A percentile compares a stretch with the other conserved stretches of the same genome.
Conservation (phyloP, 345 rosid genomes). For the Durio zibethinus region DNA sequence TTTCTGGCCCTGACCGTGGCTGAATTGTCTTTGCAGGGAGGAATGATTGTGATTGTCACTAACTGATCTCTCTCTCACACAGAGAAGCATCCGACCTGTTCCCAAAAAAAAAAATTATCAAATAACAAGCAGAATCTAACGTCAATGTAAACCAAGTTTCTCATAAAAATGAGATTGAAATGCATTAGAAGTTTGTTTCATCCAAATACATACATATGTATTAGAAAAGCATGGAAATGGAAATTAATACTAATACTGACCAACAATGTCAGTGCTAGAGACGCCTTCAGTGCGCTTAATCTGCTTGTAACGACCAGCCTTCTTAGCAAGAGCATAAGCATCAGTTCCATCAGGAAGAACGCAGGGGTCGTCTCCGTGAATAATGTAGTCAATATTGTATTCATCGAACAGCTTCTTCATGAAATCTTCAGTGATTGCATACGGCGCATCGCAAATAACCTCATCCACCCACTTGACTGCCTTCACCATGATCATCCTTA, state of each 20-base stretch:
- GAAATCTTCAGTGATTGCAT: slow-evolving; percentile 68
- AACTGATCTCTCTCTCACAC: slow-evolving; percentile 64
- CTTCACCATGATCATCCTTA: slow-evolving; percentile 57
- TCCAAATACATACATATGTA: neutral
- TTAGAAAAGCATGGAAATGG: neutral
- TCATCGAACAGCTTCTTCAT: slow-evolving; percentile 67
- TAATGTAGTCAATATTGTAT: slow-evolving; percentile 62
- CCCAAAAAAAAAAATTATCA: neutral
- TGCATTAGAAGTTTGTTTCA: neutral
- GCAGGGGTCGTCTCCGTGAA: slow-evolving; percentile 80
- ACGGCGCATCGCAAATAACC: slow-evolving; percentile 71
- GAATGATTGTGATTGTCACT: slow-evolving; percentile 53
- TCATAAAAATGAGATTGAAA: neutral
- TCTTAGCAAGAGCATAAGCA: slow-evolving; percentile 72
- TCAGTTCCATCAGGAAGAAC: slow-evolving; percentile 79
- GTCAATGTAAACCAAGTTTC: neutral
- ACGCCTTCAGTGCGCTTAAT: slow-evolving; percentile 84
- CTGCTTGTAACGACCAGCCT: slow-evolving; percentile 76
- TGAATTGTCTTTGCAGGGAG: slow-evolving; percentile 69
- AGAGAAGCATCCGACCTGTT: slow-evolving; percentile 73
- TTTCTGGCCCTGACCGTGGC: slow-evolving; percentile 58
- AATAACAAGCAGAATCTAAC: neutral
- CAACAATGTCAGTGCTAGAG: slow-evolving; percentile 78
- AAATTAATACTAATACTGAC: slow-evolving; percentile 23
- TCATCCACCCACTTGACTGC: slow-evolving; percentile 83